Percentiles rank a stretch among this genome's conserved stretches.
Evolutionary conservation across 176 grass and related monocot genomes (phyloP).

Genomic region (sorghum (Sorghum bicolor)): Sorghum_bicolor_NCBIv3 NC_012876.2:62698001-62698500

Average conservation of each 20-base stretch:
- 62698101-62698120: background rate
- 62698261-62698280: background rate
- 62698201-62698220: background rate
- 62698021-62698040: slow-evolving; percentile 7
- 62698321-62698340: background rate
- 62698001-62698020: slow-evolving; percentile 39
- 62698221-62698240: background rate
- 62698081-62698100: slow-evolving; percentile 2
- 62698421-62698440: background rate
- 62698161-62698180: background rate
- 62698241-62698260: background rate
- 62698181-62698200: background rate
- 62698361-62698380: background rate
- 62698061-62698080: background rate
- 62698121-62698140: background rate
- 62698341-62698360: background rate
- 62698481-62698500: background rate
- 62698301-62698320: slow-evolving; percentile 12
- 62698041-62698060: slow-evolving; percentile 20
- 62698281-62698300: background rate
- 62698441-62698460: background rate
- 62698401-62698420: background rate
- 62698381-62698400: background rate
- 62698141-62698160: background rate
- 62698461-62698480: slow-evolving; percentile 13